Percentiles rank a stretch among this genome's conserved stretches.
phyloP scores from a whole-genome alignment of 1,284 basidiomycete species.

The Meira miltonrushii region DNA sequence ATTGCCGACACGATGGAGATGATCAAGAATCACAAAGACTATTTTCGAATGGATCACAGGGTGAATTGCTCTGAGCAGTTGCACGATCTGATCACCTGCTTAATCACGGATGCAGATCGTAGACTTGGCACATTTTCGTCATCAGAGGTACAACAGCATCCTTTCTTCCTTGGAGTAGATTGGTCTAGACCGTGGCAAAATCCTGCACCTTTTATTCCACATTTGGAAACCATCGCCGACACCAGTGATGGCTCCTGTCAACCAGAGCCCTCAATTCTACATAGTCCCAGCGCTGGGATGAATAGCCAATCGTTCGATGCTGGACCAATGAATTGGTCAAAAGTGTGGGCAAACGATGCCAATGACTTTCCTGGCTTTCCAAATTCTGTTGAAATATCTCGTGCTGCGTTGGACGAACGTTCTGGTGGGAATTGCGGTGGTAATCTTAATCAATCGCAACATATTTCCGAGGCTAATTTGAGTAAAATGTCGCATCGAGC shows the following conservation, averaged over 20 bases:
- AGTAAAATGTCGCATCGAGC: no score
- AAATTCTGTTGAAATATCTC: slow-evolving; percentile 28
- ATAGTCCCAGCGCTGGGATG: slow-evolving; percentile 9
- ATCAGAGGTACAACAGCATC: slow-evolving; percentile 30
- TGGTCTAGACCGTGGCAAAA: slow-evolving; percentile 33
- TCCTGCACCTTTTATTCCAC: slow-evolving; percentile 39
- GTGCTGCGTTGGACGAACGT: background rate
- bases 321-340: slow-evolving; percentile 17
- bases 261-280: slow-evolving; percentile 18
- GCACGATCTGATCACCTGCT: slow-evolving; percentile 21
- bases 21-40: slow-evolving; percentile 38
- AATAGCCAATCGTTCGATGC: background rate
- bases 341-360: slow-evolving; percentile 33
- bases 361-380: slow-evolving; percentile 43
- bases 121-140: slow-evolving; percentile 34
- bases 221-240: slow-evolving; percentile 5
- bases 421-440: no score
- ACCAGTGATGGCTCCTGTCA: slow-evolving; percentile 1
- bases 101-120: slow-evolving; percentile 21
- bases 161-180: slow-evolving; percentile 31
- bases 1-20: slow-evolving; percentile 44
- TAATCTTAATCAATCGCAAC: no score
- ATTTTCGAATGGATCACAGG: slow-evolving; percentile 21
- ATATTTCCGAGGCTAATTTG: no score
- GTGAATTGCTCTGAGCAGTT: slow-evolving; percentile 25